Evolutionary conservation across 2,329 filamentous ascomycete species (phyloP).

Genomic region (Cercospora beticola): DNA sequence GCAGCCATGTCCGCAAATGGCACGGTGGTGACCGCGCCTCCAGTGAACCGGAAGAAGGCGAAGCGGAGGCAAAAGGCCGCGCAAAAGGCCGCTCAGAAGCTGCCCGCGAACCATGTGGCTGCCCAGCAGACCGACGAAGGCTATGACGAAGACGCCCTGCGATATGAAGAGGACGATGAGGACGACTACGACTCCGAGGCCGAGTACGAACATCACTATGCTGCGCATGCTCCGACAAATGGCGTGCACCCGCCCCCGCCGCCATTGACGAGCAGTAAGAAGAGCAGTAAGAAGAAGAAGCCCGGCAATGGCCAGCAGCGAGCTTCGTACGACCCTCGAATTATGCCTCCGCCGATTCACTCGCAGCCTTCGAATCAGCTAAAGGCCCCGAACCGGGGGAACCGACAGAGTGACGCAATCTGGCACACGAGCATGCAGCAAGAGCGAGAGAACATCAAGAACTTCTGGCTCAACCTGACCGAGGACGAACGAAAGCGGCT

Average conservation of each 20-base stretch:
- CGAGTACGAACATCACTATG: conserved; percentile 32
- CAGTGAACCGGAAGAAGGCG: conserved; percentile 89
- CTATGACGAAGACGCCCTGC: conserved; percentile 43
- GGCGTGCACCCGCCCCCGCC: conserved; percentile 34
- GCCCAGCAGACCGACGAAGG: conserved; percentile 39
- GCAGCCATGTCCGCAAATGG: conserved; percentile 29
- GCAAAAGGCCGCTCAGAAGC: conserved; percentile 60
- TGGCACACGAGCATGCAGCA: conserved; percentile 96
- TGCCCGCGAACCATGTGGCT: conserved; percentile 21
- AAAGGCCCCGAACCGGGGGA: conserved; percentile 1
- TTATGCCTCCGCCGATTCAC: conserved; percentile 31
- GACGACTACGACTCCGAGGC: conserved; percentile 34
- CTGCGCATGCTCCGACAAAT: conserved; percentile 42
- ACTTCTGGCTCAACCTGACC: conserved; percentile 93
- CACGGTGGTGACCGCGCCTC: conserved; percentile 37
- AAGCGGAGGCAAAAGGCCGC: conserved; percentile 85
- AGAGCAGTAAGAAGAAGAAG: conserved; percentile 64
- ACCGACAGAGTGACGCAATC: conserved; percentile 65
- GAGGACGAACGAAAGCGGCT: conserved; percentile 93
- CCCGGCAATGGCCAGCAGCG: conserved; percentile 24
- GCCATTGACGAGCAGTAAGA: conserved; percentile 46
- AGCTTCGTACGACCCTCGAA: conserved; percentile 28
- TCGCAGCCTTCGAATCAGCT: conserved; percentile 5
- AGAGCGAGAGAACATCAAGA: conserved; percentile 94
- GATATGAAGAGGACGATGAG: conserved; percentile 45